Evolutionary conservation across 1,284 basidiomycete genomes (phyloP), one percentile per base, ranked within the genome.

Genomic region (Boletus sp.): DNA sequence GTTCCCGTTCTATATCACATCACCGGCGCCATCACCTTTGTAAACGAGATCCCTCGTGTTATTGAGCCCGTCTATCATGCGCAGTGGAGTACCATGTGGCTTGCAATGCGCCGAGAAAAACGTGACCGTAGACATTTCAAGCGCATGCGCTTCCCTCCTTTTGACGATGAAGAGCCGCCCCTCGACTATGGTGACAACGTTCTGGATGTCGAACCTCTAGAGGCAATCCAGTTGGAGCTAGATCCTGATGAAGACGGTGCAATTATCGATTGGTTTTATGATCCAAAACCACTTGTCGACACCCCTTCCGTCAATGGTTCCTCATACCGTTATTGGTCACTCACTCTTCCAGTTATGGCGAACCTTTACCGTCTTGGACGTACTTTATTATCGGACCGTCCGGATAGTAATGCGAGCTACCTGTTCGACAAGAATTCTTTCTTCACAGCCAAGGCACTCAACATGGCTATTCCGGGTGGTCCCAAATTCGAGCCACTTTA

Each of bases 71-170:
- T 99, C 17, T 99, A 97, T 70, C 96, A 99, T 67, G 94, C 96
- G 0, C 96, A 99, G 64, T 99, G 96, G 96, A 94, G 93, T 61
- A 91, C 92, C 4, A 99, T 99, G 96, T 99, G 96, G 96, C 77
- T 99, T 32, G 95, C 96, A 17, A 99, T 99, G 96, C 81, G 96
- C 57, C 77, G 96, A 57, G 96, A 99, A 74, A 99, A 99, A 77
- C 84, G 96, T 51, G 96, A 99, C 69, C 90, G 96, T 64, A 78
- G 96, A 46, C 96, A 99, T 69, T 99, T 99, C 75, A 99, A 99
- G 75, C 91, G 96, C 44, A 99, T 99, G 94, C 86, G 96, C n/a
- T 99, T 99, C 74, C 96, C 96, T 30, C 96, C 96, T 0, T 99
- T 99, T 63, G 96, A 99, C 62, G 96, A 99, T 64, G 96, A 99